These are phyloP conservation scores for Penicillium chermesinum DNA, from an alignment of 495 filamentous ascomycete species.

Conservation along the genomic window DNA sequence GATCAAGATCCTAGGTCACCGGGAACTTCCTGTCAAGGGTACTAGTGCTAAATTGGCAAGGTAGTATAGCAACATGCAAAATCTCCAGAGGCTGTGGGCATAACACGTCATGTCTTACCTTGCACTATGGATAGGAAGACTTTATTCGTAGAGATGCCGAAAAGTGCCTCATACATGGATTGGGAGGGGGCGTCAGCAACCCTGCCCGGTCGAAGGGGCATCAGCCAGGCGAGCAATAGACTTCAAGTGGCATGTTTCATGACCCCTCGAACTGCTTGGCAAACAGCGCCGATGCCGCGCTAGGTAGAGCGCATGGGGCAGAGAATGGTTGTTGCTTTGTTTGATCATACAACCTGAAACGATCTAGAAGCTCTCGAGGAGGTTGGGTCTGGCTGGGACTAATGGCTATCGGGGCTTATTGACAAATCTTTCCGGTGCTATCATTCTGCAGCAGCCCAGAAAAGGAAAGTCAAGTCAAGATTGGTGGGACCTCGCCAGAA, in stretches of 20 bases:
- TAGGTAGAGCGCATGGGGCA: conserved; percentile 14
- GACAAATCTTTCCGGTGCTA: background rate
- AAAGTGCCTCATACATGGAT: conserved; percentile 2
- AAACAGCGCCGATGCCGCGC: background rate
- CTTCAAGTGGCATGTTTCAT: conserved; percentile 16
- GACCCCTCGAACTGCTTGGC: background rate
- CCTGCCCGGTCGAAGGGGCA: background rate
- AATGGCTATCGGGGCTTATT: background rate
- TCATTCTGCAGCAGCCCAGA: conserved; percentile 11
- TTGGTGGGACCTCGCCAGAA: background rate
- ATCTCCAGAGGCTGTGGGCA: too few relatives aligned
- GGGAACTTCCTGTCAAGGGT: background rate
- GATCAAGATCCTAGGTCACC: background rate
- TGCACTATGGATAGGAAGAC: background rate
- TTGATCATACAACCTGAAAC: conserved; percentile 42
- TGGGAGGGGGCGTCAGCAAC: background rate
- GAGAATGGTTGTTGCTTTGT: conserved; percentile 9
- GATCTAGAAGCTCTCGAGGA: conserved; percentile 30
- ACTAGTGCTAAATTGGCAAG: too few relatives aligned
- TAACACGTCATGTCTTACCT: background rate
- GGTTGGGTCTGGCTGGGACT: conserved; percentile 3
- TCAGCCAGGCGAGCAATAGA: conserved; percentile 7
- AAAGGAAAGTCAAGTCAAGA: conserved; percentile 5
- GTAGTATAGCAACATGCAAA: too few relatives aligned
- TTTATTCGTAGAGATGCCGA: background rate